These are phyloP conservation scores for Ordospora colligata DNA, from an alignment of 371 early-diverging fungal genomes.

Conservation along the genomic window DNA sequence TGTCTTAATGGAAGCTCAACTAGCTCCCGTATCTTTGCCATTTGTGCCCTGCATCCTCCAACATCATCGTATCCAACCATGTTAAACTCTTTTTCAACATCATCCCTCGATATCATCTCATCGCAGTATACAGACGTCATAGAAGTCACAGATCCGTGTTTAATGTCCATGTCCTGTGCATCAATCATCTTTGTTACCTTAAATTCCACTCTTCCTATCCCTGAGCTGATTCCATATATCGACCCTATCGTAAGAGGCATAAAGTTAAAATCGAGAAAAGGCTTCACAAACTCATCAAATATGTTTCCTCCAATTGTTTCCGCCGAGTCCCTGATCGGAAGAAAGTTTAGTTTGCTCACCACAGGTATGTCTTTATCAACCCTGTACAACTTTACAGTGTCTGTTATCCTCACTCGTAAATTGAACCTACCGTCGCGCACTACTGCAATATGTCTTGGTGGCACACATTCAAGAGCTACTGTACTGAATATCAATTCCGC, in stretches of 20 bases:
- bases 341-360: conserved; percentile 81
- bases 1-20: conserved; percentile 95
- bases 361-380: conserved; percentile 73
- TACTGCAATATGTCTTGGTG: conserved; percentile 78
- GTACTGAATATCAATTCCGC: conserved; percentile 86
- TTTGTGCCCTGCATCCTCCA: conserved; percentile 93
- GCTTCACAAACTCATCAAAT: conserved; percentile 87
- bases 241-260: conserved; percentile 86
- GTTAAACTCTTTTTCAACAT: conserved; percentile 85
- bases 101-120: conserved; percentile 90
- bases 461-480: conserved; percentile 75
- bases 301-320: conserved; percentile 89
- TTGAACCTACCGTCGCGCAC: conserved; percentile 77
- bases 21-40: conserved; percentile 96
- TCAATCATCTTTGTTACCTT: conserved; percentile 82
- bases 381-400: conserved; percentile 86
- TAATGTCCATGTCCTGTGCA: conserved; percentile 36
- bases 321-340: conserved; percentile 93
- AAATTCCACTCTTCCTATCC: conserved; percentile 84
- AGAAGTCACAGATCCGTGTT: conserved; percentile 63
- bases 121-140: conserved; percentile 94
- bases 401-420: conserved; percentile 86
- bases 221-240: conserved; percentile 80
- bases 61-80: conserved; percentile 96
- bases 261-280: conserved; percentile 79